Percentiles rank a stretch among this genome's conserved stretches.
Evolutionary conservation across 345 rosid species (phyloP).

Genomic region (Lepidium aucheri): DNA sequence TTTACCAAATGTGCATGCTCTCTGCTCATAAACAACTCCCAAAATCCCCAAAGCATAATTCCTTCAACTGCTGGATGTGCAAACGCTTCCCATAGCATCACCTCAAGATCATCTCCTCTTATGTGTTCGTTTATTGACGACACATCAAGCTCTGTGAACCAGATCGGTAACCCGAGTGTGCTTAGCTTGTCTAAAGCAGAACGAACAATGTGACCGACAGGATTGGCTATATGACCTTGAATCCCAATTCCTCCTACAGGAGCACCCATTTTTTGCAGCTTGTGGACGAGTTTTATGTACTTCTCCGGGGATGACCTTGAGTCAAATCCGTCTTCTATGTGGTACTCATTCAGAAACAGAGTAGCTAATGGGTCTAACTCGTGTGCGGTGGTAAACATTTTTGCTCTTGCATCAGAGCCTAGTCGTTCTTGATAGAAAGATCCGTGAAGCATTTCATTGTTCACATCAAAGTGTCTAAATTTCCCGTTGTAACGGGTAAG

Average conservation of each 20-base stretch:
- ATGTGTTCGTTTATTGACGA: slow-evolving; percentile 65
- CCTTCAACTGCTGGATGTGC: slow-evolving; percentile 96
- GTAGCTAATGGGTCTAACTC: slow-evolving; percentile 65
- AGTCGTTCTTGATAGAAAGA: slow-evolving; percentile 65
- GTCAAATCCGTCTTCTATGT: slow-evolving; percentile 81
- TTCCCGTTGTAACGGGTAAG: slow-evolving; percentile 74
- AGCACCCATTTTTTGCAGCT: slow-evolving; percentile 71
- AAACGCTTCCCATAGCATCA: slow-evolving; percentile 83
- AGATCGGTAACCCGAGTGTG: slow-evolving; percentile 70
- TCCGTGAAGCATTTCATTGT: slow-evolving; percentile 96
- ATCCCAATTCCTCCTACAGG: slow-evolving; percentile 87
- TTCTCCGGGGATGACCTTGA: slow-evolving; percentile 64
- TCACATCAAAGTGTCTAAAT: slow-evolving; percentile 89
- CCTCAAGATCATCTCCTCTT: slow-evolving; percentile 93
- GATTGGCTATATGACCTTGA: slow-evolving; percentile 87
- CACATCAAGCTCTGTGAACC: slow-evolving; percentile 96
- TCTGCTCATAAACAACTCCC: slow-evolving; percentile 95
- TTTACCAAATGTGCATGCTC: slow-evolving; percentile 64
- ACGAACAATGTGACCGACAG: slow-evolving; percentile 64
- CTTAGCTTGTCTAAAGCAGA: slow-evolving; percentile 72
- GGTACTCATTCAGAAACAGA: slow-evolving; percentile 86
- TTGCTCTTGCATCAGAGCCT: slow-evolving; percentile 52
- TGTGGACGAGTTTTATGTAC: slow-evolving; percentile 63
- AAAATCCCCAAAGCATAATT: slow-evolving; percentile 95
- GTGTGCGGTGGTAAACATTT: slow-evolving; percentile 66